Conservation (phyloP, 2,329 filamentous ascomycete species). For the Venturia effusa region DNA sequence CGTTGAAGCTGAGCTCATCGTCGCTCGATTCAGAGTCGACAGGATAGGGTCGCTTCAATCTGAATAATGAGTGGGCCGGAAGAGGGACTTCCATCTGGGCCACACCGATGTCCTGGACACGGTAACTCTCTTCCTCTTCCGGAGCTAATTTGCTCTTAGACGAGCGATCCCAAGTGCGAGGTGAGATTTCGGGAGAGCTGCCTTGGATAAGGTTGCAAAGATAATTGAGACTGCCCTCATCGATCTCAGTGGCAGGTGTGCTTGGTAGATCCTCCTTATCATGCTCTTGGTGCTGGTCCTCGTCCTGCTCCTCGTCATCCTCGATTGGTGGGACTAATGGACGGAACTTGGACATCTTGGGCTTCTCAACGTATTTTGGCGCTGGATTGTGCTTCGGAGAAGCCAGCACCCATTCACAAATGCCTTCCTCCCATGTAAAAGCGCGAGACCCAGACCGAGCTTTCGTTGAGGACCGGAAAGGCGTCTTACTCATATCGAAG, state of each 20-base stretch:
- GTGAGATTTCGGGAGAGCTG: not conserved
- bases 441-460: not conserved
- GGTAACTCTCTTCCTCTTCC: not conserved
- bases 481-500: not conserved
- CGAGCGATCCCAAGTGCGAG: not conserved
- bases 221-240: not conserved
- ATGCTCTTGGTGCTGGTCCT: too few relatives aligned
- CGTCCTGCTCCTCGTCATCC: too few relatives aligned
- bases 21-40: not conserved
- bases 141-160: not conserved
- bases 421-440: constrained; percentile 10
- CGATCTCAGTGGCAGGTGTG: not conserved
- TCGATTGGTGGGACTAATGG: not conserved
- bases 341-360: too few relatives aligned
- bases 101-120: not conserved
- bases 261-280: not conserved
- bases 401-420: constrained; percentile 9
- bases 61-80: not conserved
- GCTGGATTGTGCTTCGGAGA: not conserved
- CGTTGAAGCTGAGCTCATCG: constrained; percentile 1
- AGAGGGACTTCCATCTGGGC: not conserved
- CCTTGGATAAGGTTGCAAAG: not conserved
- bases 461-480: not conserved
- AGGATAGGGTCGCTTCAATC: not conserved
- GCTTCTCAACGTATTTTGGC: not conserved